These are phyloP conservation scores for Penicillium griseofulvum DNA, from an alignment of 2,329 filamentous ascomycete species.

Conservation along the genomic window DNA sequence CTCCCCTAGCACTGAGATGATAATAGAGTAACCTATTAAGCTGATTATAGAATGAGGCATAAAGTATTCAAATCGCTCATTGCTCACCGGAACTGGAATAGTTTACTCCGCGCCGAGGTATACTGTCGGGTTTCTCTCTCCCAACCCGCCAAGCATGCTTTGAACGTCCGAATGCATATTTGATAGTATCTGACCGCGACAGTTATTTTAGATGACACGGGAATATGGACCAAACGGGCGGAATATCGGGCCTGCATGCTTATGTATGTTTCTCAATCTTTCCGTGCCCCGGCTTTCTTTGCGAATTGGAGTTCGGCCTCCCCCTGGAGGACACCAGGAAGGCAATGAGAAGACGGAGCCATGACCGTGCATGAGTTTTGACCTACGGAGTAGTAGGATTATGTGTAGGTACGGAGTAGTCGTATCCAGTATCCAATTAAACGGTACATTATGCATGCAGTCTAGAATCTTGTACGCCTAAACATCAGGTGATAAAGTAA, in stretches of 20 bases:
- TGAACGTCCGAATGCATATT: slow-evolving; percentile 2
- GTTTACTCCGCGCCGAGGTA: not conserved
- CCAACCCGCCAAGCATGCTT: not conserved
- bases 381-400: not conserved
- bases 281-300: not conserved
- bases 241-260: not conserved
- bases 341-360: not conserved
- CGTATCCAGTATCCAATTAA: slow-evolving; percentile 3
- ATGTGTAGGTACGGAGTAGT: not conserved
- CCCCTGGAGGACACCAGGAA: not conserved
- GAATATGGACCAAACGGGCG: not conserved
- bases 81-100: not conserved
- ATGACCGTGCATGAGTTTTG: slow-evolving; percentile 11
- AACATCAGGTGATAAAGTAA: not conserved
- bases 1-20: not conserved
- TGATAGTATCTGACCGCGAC: not conserved
- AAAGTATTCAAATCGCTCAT: not conserved
- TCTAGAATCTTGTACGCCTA: not conserved
- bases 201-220: not conserved
- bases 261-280: not conserved
- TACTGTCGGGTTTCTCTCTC: not conserved
- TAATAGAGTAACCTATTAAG: not conserved
- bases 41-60: not conserved
- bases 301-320: not conserved
- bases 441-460: not conserved